Evolutionary conservation across 208 protist genomes (phyloP).

Genomic region (Acanthamoeba healyi): DNA sequence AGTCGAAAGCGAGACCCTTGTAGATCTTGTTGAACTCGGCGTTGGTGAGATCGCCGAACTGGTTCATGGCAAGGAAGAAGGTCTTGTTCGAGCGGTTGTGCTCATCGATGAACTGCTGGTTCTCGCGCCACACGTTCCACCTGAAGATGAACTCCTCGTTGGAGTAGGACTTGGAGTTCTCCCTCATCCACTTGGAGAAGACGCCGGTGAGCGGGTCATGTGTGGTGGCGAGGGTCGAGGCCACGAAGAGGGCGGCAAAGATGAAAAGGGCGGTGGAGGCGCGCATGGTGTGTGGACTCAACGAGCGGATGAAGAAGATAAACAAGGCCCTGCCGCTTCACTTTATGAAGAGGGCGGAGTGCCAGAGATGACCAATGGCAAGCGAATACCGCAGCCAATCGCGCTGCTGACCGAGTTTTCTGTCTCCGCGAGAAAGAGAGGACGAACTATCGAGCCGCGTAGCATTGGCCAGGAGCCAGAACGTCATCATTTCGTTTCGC

Average conservation of each 20-base stretch:
- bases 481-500: too few species aligned
- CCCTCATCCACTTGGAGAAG: slow-evolving; percentile 45
- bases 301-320: neutral
- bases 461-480: too few species aligned
- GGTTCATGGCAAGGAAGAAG: slow-evolving; percentile 78
- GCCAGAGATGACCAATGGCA: neutral
- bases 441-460: neutral
- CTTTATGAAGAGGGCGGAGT: neutral
- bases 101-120: slow-evolving; percentile 5
- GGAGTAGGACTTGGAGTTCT: neutral
- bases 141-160: slow-evolving; percentile 55
- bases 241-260: neutral
- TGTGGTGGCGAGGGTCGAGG: neutral
- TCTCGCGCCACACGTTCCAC: slow-evolving; percentile 50
- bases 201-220: neutral
- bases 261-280: neutral
- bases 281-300: neutral
- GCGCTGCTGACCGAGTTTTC: neutral
- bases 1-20: neutral
- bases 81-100: slow-evolving; percentile 9
- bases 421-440: neutral
- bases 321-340: neutral
- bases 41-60: slow-evolving; percentile 81
- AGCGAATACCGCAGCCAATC: neutral
- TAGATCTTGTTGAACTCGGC: slow-evolving; percentile 75